Evolutionary conservation across 164 flowering plant genomes (phyloP), one percentile per base, ranked within the genome.

Genomic region (Nymphaea colorata): DNA sequence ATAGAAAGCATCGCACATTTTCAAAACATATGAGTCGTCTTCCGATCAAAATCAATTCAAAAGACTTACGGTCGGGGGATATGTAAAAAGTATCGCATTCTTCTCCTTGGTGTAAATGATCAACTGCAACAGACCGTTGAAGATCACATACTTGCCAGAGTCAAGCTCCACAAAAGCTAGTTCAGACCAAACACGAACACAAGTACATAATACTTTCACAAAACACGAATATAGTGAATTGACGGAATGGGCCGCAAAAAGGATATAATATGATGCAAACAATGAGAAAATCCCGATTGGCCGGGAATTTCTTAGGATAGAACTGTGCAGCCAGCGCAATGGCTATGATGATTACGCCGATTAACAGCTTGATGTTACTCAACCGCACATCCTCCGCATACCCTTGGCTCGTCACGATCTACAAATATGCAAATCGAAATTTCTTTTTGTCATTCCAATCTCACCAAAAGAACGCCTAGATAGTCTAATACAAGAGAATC

Each of bases 241-340:
- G 25, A 67, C 14, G 17, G n/a, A 44, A 67, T 3, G 44, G 0
- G 7, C 11, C 42, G n/a, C 3, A 67, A 61, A 78, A 85, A 90
- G 96, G 96, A 94, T 91, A 94, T 91, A 79, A 87, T 69, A 65
- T 67, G 66, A 90, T 91, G 85, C 98, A 91, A 0, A 81, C 92
- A 61, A 91, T 83, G 74, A 94, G 79, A 65, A 94, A 79, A 53
- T 88, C 77, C 66, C 72, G 71, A 71, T 94, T 94, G 77, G 87
- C 89, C 0, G 99, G 98, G 77, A 91, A 91, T 74, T 91, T 91
- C 89, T 90, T 91, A 18, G 83, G 83, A 79, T 94, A 87, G 75
- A 94, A 94, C 72, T 91, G 98, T 60, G 98, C 99, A 3, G 87
- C 73, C 3, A 94, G 84, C 6, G 97, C 98, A 63, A 91, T 83